Evolutionary conservation across 1,139 yeast genomes (phyloP).

Genomic region (Kurtzmaniella quercitrusa): DNA sequence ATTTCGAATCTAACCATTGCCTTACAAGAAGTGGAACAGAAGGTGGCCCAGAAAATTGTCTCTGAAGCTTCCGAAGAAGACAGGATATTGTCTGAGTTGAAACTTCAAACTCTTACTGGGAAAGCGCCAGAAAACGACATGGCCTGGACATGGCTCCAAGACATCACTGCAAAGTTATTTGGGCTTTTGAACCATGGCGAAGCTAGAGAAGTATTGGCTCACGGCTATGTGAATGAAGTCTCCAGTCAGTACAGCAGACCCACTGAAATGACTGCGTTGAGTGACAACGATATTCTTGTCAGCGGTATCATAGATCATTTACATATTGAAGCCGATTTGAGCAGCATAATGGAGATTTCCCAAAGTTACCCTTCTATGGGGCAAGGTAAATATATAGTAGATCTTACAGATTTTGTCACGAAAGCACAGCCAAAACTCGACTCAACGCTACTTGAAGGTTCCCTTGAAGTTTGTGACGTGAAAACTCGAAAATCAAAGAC

Average conservation of each 20-base stretch:
- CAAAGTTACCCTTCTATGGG: not conserved
- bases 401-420: not conserved
- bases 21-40: conserved; percentile 13
- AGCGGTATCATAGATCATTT: conserved; percentile 65
- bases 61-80: not conserved
- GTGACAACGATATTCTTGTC: conserved; percentile 34
- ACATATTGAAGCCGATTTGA: conserved; percentile 9
- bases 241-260: conserved; percentile 16
- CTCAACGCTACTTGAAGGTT: conserved; percentile 8
- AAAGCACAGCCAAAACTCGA: not conserved
- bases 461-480: conserved; percentile 45
- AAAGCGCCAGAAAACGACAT: conserved; percentile 15
- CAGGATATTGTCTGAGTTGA: conserved; percentile 1
- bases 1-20: conserved; percentile 15
- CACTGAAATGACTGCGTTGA: conserved; percentile 5
- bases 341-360: not conserved
- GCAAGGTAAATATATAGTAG: not conserved
- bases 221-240: conserved; percentile 41
- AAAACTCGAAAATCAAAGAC: conserved; percentile 47
- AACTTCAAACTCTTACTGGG: conserved; percentile 10
- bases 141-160: conserved; percentile 31
- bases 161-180: conserved; percentile 28
- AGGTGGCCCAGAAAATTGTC: conserved; percentile 6
- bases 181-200: conserved; percentile 42
- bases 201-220: conserved; percentile 59